phyloP scores from a whole-genome alignment of 176 grass and related monocot genomes.

The Oryza rufipogon region DNA sequence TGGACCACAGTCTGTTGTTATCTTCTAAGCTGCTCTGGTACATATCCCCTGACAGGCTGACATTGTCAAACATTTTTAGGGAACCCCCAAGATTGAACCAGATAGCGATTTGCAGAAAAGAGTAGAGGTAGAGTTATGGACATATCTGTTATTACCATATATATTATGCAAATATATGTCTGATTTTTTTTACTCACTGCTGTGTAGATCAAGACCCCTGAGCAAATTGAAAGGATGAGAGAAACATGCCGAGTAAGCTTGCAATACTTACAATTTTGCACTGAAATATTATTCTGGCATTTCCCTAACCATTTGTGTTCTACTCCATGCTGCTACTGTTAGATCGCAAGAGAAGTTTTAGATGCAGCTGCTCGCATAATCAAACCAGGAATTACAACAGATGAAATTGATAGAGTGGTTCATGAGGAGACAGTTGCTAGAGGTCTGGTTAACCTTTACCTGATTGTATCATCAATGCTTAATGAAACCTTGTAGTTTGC shows the following conservation, averaged over 20 bases:
- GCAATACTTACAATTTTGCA: not conserved
- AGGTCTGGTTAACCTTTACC: conserved; percentile 53
- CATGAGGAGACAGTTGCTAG: conserved; percentile 90
- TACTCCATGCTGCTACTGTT: conserved; percentile 11
- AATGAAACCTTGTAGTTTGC: not conserved
- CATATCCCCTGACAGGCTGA: conserved; percentile 35
- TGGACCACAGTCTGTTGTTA: not conserved
- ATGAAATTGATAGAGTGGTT: conserved; percentile 98
- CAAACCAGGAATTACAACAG: conserved; percentile 92
- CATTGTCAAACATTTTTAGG: conserved; percentile 49
- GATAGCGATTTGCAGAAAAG: conserved; percentile 92
- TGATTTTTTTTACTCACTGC: conserved; percentile 17
- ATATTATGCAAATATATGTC: conserved; percentile 15
- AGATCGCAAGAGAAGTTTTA: conserved; percentile 98
- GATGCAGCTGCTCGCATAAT: conserved; percentile 87
- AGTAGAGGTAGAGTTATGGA: conserved; percentile 75
- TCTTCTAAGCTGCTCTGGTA: conserved; percentile 13
- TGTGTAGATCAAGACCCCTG: conserved; percentile 89
- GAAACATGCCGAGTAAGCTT: conserved; percentile 92
- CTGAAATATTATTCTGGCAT: conserved; percentile 8
- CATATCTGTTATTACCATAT: conserved; percentile 14
- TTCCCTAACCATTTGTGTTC: conserved; percentile 25
- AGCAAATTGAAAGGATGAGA: conserved; percentile 94
- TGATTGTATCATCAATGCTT: not conserved
- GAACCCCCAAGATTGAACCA: conserved; percentile 90